These are phyloP conservation scores for Abelmoschus esculentus DNA, from an alignment of 345 rosid species.

Conservation along the genomic window DNA sequence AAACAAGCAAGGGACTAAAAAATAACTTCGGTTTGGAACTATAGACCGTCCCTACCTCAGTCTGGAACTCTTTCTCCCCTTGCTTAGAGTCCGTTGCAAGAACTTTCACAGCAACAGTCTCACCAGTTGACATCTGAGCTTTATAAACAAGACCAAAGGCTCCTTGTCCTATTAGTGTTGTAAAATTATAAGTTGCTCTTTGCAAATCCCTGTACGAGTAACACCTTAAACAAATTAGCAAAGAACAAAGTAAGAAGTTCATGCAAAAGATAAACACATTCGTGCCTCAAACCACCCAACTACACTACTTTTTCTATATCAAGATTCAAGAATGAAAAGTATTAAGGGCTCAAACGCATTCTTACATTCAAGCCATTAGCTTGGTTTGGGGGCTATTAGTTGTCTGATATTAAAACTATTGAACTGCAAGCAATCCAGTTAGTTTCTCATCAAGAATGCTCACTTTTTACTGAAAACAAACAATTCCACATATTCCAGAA, in stretches of 20 bases:
- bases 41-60: neutral
- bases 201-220: conserved; percentile 76
- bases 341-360: neutral
- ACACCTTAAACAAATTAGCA: neutral
- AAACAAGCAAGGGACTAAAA: neutral
- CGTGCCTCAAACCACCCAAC: neutral
- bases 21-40: neutral
- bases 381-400: neutral
- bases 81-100: conserved; percentile 96
- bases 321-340: neutral
- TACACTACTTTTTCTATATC: neutral
- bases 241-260: neutral
- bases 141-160: conserved; percentile 98
- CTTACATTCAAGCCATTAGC: neutral
- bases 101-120: conserved; percentile 84
- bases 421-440: neutral
- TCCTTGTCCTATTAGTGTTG: conserved; percentile 86
- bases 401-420: neutral
- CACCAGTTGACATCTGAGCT: conserved; percentile 92
- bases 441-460: neutral
- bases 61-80: conserved; percentile 94
- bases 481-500: neutral
- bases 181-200: conserved; percentile 84
- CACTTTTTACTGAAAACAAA: neutral
- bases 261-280: neutral